phyloP scores from a whole-genome alignment of 192 early-diverging fungal genomes.

The Pecoramyces ruminantium region DNA sequence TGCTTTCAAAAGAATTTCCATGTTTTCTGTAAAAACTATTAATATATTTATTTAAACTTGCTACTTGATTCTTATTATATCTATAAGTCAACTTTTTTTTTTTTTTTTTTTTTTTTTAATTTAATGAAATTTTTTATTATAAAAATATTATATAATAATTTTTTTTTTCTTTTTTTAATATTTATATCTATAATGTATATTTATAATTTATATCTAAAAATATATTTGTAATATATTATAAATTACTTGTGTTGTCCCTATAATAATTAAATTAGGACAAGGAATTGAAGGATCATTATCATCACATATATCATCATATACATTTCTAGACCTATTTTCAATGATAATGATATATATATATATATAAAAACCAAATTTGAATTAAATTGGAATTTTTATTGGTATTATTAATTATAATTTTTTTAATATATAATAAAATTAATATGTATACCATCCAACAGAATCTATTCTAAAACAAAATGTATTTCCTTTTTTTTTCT shows the following conservation, averaged over 20 bases:
- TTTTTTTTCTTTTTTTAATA: too few species aligned
- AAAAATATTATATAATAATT: too few species aligned
- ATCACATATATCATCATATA: neutral
- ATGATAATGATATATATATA: neutral
- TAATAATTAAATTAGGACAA: neutral
- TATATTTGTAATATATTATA: too few species aligned
- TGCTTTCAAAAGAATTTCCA: neutral
- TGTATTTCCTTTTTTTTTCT: neutral
- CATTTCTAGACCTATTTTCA: neutral
- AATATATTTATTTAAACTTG: neutral
- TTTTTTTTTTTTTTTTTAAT: too few species aligned
- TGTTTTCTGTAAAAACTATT: neutral
- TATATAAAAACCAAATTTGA: too few species aligned
- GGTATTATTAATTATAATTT: neutral
- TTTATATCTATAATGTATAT: too few species aligned
- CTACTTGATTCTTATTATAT: neutral
- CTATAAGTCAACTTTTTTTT: neutral
- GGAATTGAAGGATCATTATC: neutral
- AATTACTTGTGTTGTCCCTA: neutral
- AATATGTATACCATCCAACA: neutral
- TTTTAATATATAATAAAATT: too few species aligned
- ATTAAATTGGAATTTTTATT: too few species aligned
- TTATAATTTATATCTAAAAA: too few species aligned
- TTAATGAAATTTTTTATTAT: too few species aligned
- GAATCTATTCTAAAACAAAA: neutral